These are phyloP conservation scores for Gamarada debralockiae DNA, from an alignment of 495 filamentous ascomycete species.

Conservation along the genomic window DNA sequence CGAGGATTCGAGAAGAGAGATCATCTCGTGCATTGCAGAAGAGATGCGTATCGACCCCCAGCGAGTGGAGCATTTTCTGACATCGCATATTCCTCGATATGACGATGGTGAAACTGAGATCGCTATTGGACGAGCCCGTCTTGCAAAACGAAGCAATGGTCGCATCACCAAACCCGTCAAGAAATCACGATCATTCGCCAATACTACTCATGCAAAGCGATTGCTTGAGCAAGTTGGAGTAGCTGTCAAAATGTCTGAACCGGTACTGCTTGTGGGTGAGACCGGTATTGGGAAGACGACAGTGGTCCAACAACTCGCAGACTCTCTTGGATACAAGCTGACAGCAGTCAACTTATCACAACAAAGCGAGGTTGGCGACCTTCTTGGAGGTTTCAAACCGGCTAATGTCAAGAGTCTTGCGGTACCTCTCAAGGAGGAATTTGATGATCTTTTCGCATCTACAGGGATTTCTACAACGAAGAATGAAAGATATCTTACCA, in stretches of 20 bases:
- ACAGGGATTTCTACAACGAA: constrained; percentile 78
- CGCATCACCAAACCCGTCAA: constrained; percentile 39
- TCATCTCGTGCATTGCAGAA: constrained; percentile 70
- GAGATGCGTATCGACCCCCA: constrained; percentile 82
- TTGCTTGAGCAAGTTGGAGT: constrained; percentile 82
- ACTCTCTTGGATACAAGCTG: constrained; percentile 74
- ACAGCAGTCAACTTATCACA: constrained; percentile 93
- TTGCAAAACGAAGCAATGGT: constrained; percentile 41
- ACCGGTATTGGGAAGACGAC: constrained; percentile 98
- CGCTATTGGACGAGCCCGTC: constrained; percentile 62
- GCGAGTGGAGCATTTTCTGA: constrained; percentile 64
- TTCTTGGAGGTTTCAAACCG: constrained; percentile 94
- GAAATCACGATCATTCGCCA: constrained; percentile 58
- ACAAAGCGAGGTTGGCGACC: constrained; percentile 90
- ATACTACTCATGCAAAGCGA: constrained; percentile 64
- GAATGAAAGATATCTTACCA: constrained; percentile 81
- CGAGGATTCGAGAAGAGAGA: constrained; percentile 50
- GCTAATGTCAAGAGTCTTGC: constrained; percentile 84
- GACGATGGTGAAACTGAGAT: constrained; percentile 53
- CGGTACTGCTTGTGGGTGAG: constrained; percentile 90
- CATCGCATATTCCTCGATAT: constrained; percentile 61
- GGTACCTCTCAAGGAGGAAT: constrained; percentile 87
- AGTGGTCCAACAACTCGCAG: constrained; percentile 86
- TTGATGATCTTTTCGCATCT: constrained; percentile 79
- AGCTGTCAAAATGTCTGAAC: constrained; percentile 78